Conservation (phyloP, 495 filamentous ascomycete species). For the Durotheca rogersii region DNA sequence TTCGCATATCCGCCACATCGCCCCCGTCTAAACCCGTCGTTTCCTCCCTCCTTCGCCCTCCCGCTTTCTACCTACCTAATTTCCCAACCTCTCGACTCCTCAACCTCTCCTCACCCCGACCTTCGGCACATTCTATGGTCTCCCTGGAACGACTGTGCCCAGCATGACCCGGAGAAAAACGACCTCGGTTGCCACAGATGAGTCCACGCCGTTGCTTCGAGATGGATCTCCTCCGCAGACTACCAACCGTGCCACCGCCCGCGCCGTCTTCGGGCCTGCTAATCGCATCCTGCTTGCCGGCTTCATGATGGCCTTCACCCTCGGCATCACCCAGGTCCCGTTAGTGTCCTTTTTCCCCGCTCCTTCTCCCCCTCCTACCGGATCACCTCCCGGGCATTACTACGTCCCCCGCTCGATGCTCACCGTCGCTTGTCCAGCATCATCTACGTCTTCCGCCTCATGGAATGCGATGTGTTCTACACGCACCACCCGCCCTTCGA, state of each 20-base stretch:
- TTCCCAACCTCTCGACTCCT: background rate
- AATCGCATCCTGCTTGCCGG: constrained; percentile 51
- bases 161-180: background rate
- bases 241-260: constrained; percentile 2
- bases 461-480: constrained; percentile 62
- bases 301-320: constrained; percentile 57
- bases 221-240: constrained; percentile 20
- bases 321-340: constrained; percentile 61
- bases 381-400: background rate
- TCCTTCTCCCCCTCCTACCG: background rate
- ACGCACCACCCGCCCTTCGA: constrained; percentile 39
- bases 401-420: background rate
- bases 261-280: constrained; percentile 34
- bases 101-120: background rate
- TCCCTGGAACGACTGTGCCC: background rate
- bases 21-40: no score
- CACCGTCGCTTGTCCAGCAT: constrained; percentile 39
- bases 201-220: constrained; percentile 33
- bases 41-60: no score
- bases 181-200: constrained; percentile 23
- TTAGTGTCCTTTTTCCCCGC: no score
- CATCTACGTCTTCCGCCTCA: constrained; percentile 58
- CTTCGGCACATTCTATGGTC: background rate
- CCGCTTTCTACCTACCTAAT: background rate
- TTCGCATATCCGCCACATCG: no score